phyloP scores from a whole-genome alignment of 306 rosid species.

The Trichosanthes truncata region DNA sequence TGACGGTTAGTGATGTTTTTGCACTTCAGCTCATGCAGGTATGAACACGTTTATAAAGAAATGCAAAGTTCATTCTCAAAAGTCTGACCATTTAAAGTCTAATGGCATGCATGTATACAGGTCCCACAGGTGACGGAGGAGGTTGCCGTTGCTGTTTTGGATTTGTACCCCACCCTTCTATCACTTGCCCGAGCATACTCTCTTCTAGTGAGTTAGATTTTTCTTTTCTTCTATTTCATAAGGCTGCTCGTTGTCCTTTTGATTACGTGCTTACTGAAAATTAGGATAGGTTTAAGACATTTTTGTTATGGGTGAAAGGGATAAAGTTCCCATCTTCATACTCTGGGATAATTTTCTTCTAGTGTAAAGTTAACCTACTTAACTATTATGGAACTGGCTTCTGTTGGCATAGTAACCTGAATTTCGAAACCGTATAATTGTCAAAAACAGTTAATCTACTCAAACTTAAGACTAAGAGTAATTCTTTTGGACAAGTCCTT shows the following conservation, averaged over 20 bases:
- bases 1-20: conserved; percentile 86
- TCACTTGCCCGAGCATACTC: conserved; percentile 74
- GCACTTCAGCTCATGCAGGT: conserved; percentile 98
- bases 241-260: neutral
- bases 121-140: conserved; percentile 98
- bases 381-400: neutral
- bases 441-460: neutral
- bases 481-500: neutral
- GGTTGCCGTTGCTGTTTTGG: conserved; percentile 77
- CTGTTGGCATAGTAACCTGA: neutral
- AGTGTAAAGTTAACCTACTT: neutral
- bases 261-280: neutral
- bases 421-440: neutral
- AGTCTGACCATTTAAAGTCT: neutral
- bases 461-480: neutral
- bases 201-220: conserved; percentile 45
- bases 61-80: neutral
- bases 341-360: neutral
- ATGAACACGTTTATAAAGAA: neutral
- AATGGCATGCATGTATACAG: conserved; percentile 29
- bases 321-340: neutral
- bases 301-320: neutral
- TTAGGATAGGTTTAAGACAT: neutral
- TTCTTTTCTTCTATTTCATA: conserved; percentile 2
- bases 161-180: conserved; percentile 66